Evolutionary conservation across 306 rosid genomes (phyloP).

Genomic region (Gastrolobium bilobum): DNA sequence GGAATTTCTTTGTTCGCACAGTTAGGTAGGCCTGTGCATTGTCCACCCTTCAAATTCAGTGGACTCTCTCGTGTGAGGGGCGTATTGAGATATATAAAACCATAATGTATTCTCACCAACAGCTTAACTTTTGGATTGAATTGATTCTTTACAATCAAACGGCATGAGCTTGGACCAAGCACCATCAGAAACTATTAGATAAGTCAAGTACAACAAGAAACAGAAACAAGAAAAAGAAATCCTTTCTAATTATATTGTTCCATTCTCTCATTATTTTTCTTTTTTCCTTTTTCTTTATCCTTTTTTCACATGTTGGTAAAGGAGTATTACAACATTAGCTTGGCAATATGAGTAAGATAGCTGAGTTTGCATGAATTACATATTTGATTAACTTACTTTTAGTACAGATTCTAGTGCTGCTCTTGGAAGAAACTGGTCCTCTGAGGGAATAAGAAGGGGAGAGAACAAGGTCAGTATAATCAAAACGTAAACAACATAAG

Average conservation of each 20-base stretch:
- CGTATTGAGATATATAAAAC: too few relatives aligned
- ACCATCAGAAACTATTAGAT: conserved; percentile 44
- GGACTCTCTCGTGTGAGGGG: too few relatives aligned
- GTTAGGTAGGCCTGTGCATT: too few relatives aligned
- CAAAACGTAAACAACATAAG: background rate
- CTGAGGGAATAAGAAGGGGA: conserved; percentile 40
- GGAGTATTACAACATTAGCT: background rate
- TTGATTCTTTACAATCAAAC: too few relatives aligned
- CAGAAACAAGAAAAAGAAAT: background rate
- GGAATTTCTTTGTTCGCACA: too few relatives aligned
- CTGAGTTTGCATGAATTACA: background rate
- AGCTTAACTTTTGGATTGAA: too few relatives aligned
- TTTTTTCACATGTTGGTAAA: background rate
- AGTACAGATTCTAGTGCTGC: conserved; percentile 40
- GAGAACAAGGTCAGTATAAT: conserved; percentile 44
- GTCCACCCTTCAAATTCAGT: too few relatives aligned
- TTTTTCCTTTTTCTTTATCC: background rate
- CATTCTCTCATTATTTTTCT: background rate
- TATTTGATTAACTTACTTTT: conserved; percentile 56
- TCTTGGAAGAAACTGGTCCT: conserved; percentile 53
- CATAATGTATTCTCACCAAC: too few relatives aligned
- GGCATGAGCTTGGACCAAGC: conserved; percentile 80
- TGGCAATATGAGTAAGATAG: background rate
- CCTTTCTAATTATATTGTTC: conserved; percentile 20
- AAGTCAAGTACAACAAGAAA: conserved; percentile 12